Conservation (phyloP, 1,284 basidiomycete species). For the Ceratobasidium sp. region DNA sequence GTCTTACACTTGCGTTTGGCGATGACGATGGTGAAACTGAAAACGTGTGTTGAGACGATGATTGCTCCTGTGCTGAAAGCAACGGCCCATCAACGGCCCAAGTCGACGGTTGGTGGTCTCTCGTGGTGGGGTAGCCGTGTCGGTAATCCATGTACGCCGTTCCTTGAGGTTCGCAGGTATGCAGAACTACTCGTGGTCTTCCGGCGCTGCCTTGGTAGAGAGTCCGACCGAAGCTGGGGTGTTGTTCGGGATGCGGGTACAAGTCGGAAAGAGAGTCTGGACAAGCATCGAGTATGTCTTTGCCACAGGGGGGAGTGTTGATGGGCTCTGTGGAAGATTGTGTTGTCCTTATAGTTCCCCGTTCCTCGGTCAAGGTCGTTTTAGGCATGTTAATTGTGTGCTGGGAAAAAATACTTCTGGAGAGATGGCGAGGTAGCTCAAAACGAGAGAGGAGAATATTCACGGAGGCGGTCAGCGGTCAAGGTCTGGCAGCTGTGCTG, state of each 20-base stretch:
- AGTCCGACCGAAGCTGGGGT: neutral
- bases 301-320: neutral
- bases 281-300: neutral
- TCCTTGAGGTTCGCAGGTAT: neutral
- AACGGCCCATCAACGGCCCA: neutral
- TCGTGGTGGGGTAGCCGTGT: too few species aligned
- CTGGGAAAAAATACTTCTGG: neutral
- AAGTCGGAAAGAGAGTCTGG: neutral
- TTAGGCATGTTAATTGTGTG: conserved; percentile 4
- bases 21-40: neutral
- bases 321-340: too few species aligned
- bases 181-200: neutral
- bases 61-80: neutral
- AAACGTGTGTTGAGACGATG: neutral
- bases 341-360: neutral
- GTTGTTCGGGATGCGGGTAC: too few species aligned
- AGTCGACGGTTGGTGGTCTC: neutral
- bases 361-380: neutral
- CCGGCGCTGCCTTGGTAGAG: conserved; percentile 17
- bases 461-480: neutral
- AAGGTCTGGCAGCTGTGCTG: too few species aligned
- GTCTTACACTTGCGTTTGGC: neutral
- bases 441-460: neutral
- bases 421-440: neutral
- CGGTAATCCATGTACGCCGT: neutral